Evolutionary conservation across 169 alveolate species (phyloP).

Genomic region (Perkinsus marinus): DNA sequence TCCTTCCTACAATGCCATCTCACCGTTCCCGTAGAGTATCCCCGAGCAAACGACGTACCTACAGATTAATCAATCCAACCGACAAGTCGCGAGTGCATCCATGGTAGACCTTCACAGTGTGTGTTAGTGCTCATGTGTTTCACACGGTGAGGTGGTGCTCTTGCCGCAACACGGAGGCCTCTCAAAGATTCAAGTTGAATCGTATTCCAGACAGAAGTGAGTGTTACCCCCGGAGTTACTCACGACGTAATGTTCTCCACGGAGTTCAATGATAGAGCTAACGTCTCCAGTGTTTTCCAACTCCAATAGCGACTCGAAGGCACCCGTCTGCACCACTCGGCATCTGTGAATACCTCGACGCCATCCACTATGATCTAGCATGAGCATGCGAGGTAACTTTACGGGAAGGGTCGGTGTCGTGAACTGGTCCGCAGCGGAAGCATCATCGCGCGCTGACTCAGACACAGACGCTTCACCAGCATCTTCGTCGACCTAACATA

Average conservation of each 20-base stretch:
- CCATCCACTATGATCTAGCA: no score
- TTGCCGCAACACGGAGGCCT: no score
- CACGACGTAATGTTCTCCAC: conserved; percentile 45
- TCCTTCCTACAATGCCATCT: conserved; percentile 45
- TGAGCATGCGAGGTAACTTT: no score
- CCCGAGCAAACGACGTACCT: conserved; percentile 65
- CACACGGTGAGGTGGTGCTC: no score
- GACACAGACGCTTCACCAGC: neutral
- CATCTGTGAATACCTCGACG: conserved; percentile 16
- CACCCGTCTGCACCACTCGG: conserved; percentile 31
- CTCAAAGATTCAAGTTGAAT: no score
- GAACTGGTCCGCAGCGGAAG: neutral
- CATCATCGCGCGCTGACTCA: neutral
- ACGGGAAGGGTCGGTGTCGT: no score
- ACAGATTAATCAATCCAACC: neutral
- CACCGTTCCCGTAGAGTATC: conserved; percentile 73
- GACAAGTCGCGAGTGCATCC: no score
- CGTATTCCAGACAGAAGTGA: no score
- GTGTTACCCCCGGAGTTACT: neutral
- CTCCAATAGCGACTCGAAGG: conserved; percentile 41
- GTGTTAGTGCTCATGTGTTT: no score
- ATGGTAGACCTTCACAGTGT: no score
- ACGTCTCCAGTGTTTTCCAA: conserved; percentile 61
- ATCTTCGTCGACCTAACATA: neutral
- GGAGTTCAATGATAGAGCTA: conserved; percentile 48